These are phyloP conservation scores for Lodderomyces parapsilosis DNA, from an alignment of 1,139 yeast species.

Conservation along the genomic window DNA sequence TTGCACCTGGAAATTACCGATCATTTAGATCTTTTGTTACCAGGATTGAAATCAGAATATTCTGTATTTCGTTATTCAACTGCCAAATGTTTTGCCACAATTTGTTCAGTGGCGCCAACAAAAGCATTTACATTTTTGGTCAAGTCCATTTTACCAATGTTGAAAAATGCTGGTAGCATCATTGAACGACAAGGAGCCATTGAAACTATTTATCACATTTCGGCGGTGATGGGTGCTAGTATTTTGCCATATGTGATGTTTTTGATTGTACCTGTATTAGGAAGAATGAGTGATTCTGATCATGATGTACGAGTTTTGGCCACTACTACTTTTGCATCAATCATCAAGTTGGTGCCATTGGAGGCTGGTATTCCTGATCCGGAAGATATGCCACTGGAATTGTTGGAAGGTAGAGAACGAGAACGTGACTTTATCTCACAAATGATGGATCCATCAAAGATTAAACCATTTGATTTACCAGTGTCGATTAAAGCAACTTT, in stretches of 20 bases:
- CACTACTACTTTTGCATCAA: slow-evolving; percentile 94
- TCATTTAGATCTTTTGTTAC: slow-evolving; percentile 48
- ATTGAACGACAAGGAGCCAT: slow-evolving; percentile 89
- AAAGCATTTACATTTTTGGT: slow-evolving; percentile 78
- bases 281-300: slow-evolving; percentile 97
- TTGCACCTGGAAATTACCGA: slow-evolving; percentile 52
- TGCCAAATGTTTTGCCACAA: slow-evolving; percentile 83
- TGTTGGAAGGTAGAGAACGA: slow-evolving; percentile 84
- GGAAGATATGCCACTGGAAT: slow-evolving; percentile 80
- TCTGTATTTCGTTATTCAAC: slow-evolving; percentile 89
- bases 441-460: slow-evolving; percentile 97
- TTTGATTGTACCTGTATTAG: slow-evolving; percentile 91
- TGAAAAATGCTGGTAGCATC: slow-evolving; percentile 76
- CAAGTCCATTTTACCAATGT: slow-evolving; percentile 74
- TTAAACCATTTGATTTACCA: slow-evolving; percentile 84
- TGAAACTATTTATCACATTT: slow-evolving; percentile 84
- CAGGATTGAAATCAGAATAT: slow-evolving; percentile 64
- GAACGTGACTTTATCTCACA: slow-evolving; percentile 95
- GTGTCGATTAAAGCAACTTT: slow-evolving; percentile 90
- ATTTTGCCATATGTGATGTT: slow-evolving; percentile 94
- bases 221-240: slow-evolving; percentile 81
- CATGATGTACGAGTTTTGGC: slow-evolving; percentile 87
- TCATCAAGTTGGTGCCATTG: slow-evolving; percentile 90
- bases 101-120: slow-evolving; percentile 73
- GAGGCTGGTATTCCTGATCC: slow-evolving; percentile 99